Percentiles rank a stretch among this genome's conserved stretches.
phyloP scores from a whole-genome alignment of 1,139 yeast genomes.

The Protomyces arabidopsidicola region DNA sequence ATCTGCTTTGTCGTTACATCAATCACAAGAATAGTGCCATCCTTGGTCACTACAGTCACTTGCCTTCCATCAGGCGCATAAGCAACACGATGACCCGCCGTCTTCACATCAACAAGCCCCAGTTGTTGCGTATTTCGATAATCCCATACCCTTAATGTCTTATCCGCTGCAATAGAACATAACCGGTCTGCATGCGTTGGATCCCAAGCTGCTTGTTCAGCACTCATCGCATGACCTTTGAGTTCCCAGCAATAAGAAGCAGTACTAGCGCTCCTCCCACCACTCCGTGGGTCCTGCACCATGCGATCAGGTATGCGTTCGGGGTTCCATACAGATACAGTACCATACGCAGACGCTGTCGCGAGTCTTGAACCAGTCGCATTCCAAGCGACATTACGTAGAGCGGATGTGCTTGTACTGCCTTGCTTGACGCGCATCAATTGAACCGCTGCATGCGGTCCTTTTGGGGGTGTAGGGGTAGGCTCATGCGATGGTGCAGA shows the following conservation, averaged over 20 bases:
- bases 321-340: constrained; percentile 34
- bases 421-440: constrained; percentile 32
- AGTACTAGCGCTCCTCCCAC: constrained; percentile 11
- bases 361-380: constrained; percentile 33
- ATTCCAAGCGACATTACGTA: constrained; percentile 33
- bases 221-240: constrained; percentile 28
- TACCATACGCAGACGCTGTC: constrained; percentile 27
- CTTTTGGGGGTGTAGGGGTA: background rate
- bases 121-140: constrained; percentile 28
- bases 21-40: constrained; percentile 28
- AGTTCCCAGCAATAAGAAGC: constrained; percentile 31
- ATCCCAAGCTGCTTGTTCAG: constrained; percentile 33
- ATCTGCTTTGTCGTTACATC: constrained; percentile 20
- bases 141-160: constrained; percentile 33
- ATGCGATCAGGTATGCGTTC: constrained; percentile 33
- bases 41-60: constrained; percentile 24
- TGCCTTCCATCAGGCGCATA: constrained; percentile 27
- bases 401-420: constrained; percentile 42
- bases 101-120: constrained; percentile 2
- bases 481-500: background rate
- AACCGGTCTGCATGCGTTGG: constrained; percentile 33
- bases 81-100: constrained; percentile 16
- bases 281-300: constrained; percentile 8
- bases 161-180: constrained; percentile 32
- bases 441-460: constrained; percentile 20